Evolutionary conservation across 768 basidiomycete species (phyloP).

Genomic region (Coprinellus aureogranulatus): DNA sequence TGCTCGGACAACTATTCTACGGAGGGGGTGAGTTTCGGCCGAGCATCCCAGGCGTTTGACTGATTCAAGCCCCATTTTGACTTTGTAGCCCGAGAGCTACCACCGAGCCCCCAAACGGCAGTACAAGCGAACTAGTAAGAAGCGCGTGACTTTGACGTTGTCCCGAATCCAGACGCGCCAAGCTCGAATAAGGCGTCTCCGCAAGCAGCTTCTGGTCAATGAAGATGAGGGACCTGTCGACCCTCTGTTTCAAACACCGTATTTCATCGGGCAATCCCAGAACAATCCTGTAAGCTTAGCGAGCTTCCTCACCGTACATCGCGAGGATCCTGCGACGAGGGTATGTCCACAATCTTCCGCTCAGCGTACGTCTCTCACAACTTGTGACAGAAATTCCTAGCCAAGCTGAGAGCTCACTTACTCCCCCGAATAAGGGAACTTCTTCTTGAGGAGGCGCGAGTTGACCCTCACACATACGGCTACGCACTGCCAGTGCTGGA

Average conservation of each 20-base stretch:
- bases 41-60: not conserved
- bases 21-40: slow-evolving; percentile 10
- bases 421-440: too few species aligned
- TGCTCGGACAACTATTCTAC: slow-evolving; percentile 13
- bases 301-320: not conserved
- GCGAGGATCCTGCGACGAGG: not conserved
- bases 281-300: not conserved
- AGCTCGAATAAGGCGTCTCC: not conserved
- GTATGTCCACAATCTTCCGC: not conserved
- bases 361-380: not conserved
- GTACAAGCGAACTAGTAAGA: not conserved
- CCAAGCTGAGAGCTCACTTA: too few species aligned
- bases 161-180: not conserved
- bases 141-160: not conserved
- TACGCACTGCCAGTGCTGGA: not conserved
- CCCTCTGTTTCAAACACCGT: not conserved
- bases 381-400: not conserved
- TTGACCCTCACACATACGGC: too few species aligned
- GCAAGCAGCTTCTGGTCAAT: not conserved
- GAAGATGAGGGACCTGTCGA: not conserved
- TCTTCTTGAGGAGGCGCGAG: too few species aligned
- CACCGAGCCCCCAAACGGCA: not conserved
- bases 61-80: too few species aligned
- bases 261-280: not conserved
- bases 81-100: not conserved